Base-by-base conservation (phyloP, 257 asterid species). In the Salvia hispanica region DNA sequence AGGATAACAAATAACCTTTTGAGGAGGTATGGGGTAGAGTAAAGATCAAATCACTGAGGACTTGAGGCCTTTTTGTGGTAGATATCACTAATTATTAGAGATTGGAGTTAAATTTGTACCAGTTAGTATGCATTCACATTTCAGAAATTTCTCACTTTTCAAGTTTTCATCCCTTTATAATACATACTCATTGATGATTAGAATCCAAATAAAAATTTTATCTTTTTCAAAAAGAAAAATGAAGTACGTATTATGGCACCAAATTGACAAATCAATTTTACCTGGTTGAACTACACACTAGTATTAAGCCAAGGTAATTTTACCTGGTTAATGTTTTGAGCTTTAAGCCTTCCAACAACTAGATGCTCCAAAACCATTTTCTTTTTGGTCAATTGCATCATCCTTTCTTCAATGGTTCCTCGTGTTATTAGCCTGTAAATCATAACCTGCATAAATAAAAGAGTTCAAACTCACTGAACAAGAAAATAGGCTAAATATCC, bases 381-480 rank as follows among this genome's bases (percentile, higher is more conserved):
- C 85, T 94, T 94, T 80, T 94, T 94, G n/a, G 99, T 94, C 99
- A 94, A 84, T 74, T 94, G 91, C 97, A 94, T 94, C 99, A 94
- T 94, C 76, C 97, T 82, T 82, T 94, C 99, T 76, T 94, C 99
- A 79, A 94, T 94, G 66, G 95, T 88, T 69, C 96, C 99, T 79
- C 97, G 83, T 34, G 92, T 62, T 71, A 94, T 67, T 66, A 94
- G 92, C 60, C 99, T 86, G 81, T 77, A 94, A 70, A 94, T 94
- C 99, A 94, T 85, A 25, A 94, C 99, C 99, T 94, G 86, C 78
- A 83, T 42, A 78, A 14, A 69, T 9, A 80, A 45, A 67, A 37
- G 76, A 48, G 50, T 46, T 66, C 60, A 53, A 34, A 64, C 48
- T 62, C 67, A 57, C 46, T 16, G 50, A 67, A 25, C 47, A 51